phyloP scores from a whole-genome alignment of 1,139 yeast species.

The Hemisphaericaspora xylanilytica region DNA sequence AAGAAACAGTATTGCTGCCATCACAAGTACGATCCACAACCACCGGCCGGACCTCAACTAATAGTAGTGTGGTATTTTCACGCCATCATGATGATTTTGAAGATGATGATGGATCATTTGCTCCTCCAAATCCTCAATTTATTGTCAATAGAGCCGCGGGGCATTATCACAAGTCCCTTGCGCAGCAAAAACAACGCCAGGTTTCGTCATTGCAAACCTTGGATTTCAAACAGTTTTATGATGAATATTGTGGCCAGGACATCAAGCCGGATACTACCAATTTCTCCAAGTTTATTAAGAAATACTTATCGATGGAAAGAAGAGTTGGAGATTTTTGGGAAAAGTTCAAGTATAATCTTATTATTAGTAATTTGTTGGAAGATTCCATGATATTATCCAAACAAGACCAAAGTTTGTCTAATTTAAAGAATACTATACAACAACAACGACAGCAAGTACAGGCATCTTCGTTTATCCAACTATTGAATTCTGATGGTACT shows the following conservation, averaged over 20 bases:
- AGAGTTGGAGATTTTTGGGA: constrained; percentile 34
- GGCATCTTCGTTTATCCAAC: constrained; percentile 3
- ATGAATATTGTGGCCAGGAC: constrained; percentile 6
- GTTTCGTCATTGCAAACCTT: background rate
- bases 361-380: constrained; percentile 42
- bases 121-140: constrained; percentile 4
- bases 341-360: constrained; percentile 40
- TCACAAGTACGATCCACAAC: constrained; percentile 1
- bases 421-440: constrained; percentile 3
- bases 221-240: constrained; percentile 10
- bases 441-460: background rate
- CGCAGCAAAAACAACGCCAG: background rate
- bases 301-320: constrained; percentile 25
- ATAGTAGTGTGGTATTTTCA: background rate
- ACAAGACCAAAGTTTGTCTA: constrained; percentile 35
- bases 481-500: constrained; percentile 18
- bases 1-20: constrained; percentile 20
- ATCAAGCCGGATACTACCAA: constrained; percentile 20
- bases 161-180: constrained; percentile 4
- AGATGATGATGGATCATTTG: background rate
- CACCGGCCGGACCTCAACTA: constrained; percentile 3
- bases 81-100: background rate
- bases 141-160: constrained; percentile 1
- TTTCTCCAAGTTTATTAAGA: constrained; percentile 26
- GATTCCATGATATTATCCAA: constrained; percentile 45